Evolutionary conservation across 169 alveolate genomes (phyloP).

Genomic region (Theileria parva): DNA sequence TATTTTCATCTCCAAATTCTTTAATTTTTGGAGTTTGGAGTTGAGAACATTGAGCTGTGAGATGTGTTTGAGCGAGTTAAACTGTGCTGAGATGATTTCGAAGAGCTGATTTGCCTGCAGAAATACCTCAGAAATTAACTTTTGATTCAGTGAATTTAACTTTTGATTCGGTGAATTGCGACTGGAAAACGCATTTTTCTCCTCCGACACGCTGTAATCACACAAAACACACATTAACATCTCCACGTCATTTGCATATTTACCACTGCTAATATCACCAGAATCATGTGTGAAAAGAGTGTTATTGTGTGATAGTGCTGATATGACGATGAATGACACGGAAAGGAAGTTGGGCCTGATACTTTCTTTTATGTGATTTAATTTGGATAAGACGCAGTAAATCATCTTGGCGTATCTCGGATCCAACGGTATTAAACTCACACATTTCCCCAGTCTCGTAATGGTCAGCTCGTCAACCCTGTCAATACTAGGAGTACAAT

Average conservation of each 20-base stretch:
- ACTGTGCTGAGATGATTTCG: conserved; percentile 12
- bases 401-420: conserved; percentile 64
- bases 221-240: conserved; percentile 39
- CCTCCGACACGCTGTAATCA: conserved; percentile 2
- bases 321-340: conserved; percentile 30
- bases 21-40: too few relatives aligned
- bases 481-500: background rate
- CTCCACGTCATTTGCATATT: conserved; percentile 41
- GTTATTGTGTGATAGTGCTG: conserved; percentile 31
- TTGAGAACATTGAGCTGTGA: too few relatives aligned
- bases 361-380: background rate
- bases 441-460: conserved; percentile 44
- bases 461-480: conserved; percentile 4
- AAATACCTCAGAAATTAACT: conserved; percentile 37
- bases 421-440: conserved; percentile 48
- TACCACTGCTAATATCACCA: background rate
- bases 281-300: background rate
- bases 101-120: conserved; percentile 54
- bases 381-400: conserved; percentile 19
- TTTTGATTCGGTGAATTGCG: conserved; percentile 18
- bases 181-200: conserved; percentile 15
- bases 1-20: background rate
- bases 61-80: background rate
- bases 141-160: conserved; percentile 23
- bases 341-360: conserved; percentile 10